Evolutionary conservation across 441 rosid genomes (phyloP).

Genomic region (Corymbia citriodora): DNA sequence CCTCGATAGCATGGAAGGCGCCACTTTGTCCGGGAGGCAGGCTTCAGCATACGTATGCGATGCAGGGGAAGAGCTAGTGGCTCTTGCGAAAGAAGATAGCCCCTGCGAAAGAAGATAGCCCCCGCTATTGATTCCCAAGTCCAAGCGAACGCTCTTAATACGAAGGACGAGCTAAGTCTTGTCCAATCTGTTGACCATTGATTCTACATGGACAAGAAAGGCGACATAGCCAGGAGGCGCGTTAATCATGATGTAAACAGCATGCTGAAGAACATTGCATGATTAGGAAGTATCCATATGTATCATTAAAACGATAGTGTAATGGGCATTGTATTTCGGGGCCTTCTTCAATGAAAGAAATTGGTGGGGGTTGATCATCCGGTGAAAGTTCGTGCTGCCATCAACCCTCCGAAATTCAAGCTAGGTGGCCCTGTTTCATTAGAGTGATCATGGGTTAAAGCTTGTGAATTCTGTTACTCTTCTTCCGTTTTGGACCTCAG

Average conservation of each 20-base stretch:
- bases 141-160: conserved; percentile 2
- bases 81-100: conserved; percentile 54
- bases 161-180: conserved; percentile 59
- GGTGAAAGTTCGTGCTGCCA: not conserved
- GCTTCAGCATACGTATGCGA: conserved; percentile 79
- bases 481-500: not conserved
- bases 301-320: not conserved
- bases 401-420: no score
- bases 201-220: not conserved
- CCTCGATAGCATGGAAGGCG: conserved; percentile 99
- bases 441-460: not conserved
- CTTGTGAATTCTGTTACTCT: not conserved
- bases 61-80: conserved; percentile 73
- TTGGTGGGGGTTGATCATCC: not conserved
- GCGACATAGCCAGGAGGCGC: not conserved
- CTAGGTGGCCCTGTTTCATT: not conserved
- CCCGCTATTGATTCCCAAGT: conserved; percentile 24
- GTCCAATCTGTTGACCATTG: conserved; percentile 21
- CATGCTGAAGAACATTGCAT: not conserved
- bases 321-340: not conserved
- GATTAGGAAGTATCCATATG: not conserved
- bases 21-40: conserved; percentile 89
- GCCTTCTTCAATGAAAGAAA: not conserved
- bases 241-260: not conserved
- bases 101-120: conserved; percentile 43